phyloP scores from a whole-genome alignment of 768 basidiomycete genomes.

The Panus rudis region DNA sequence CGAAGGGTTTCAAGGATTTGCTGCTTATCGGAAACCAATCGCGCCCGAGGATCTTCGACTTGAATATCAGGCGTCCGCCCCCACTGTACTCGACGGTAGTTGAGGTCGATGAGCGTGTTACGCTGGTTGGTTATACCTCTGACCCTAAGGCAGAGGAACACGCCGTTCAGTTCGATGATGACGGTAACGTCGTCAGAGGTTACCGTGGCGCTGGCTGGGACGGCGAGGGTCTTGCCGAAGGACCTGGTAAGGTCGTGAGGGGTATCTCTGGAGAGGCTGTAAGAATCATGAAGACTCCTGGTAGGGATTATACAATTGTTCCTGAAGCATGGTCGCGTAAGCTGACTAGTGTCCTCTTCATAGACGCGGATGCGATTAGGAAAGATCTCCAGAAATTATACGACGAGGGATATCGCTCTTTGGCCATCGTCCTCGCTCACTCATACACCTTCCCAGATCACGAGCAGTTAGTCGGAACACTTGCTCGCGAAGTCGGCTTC shows the following conservation, averaged over 20 bases:
- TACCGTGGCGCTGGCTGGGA: slow-evolving; percentile 81
- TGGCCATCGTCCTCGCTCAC: slow-evolving; percentile 87
- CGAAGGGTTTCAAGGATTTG: slow-evolving; percentile 86
- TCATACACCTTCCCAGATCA: slow-evolving; percentile 91
- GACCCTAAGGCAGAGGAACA: slow-evolving; percentile 78
- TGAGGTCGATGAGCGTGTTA: slow-evolving; percentile 87
- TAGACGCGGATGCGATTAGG: slow-evolving; percentile 49
- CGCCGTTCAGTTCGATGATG: slow-evolving; percentile 67
- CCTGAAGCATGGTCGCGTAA: slow-evolving; percentile 2
- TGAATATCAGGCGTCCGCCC: slow-evolving; percentile 74
- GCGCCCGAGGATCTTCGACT: slow-evolving; percentile 90
- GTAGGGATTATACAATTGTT: slow-evolving; percentile 28
- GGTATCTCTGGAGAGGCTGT: slow-evolving; percentile 90
- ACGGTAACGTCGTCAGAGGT: slow-evolving; percentile 56
- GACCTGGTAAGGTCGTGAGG: slow-evolving; percentile 71
- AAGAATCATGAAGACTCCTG: slow-evolving; percentile 68
- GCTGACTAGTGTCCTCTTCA: background rate
- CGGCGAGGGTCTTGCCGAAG: slow-evolving; percentile 59
- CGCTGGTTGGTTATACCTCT: slow-evolving; percentile 86
- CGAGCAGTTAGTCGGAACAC: slow-evolving; percentile 60
- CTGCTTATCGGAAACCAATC: slow-evolving; percentile 93
- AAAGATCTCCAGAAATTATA: slow-evolving; percentile 64
- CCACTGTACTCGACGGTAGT: slow-evolving; percentile 75
- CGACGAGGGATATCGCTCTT: slow-evolving; percentile 75
- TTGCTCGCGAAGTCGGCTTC: slow-evolving; percentile 83